These are phyloP conservation scores for Letharia lupina DNA, from an alignment of 495 filamentous ascomycete species.

Conservation along the genomic window DNA sequence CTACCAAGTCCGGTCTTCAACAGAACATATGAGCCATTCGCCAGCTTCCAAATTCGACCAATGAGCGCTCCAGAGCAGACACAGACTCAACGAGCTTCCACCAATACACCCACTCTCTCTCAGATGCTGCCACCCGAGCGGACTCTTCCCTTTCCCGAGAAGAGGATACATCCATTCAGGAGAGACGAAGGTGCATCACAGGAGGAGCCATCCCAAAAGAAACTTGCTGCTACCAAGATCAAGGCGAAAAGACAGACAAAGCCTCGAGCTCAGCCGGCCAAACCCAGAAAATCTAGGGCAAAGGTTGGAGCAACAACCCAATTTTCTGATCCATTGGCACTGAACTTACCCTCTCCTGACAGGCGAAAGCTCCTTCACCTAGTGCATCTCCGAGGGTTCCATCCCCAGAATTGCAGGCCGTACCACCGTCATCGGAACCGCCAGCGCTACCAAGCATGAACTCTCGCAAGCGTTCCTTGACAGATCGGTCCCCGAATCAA, in stretches of 20 bases:
- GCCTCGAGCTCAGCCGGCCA: conserved; percentile 2
- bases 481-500: neutral
- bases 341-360: neutral
- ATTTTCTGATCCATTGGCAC: neutral
- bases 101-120: conserved; percentile 24
- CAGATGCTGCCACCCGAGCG: conserved; percentile 41
- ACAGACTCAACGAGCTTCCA: conserved; percentile 1
- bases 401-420: neutral
- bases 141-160: conserved; percentile 36
- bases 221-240: conserved; percentile 1
- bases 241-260: conserved; percentile 7
- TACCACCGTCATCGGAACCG: neutral
- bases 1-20: conserved; percentile 5
- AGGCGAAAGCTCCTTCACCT: neutral
- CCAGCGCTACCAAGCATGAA: neutral
- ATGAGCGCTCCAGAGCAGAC: conserved; percentile 16
- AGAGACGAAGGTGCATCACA: neutral
- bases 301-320: neutral
- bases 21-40: conserved; percentile 2
- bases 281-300: neutral
- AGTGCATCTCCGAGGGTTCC: conserved; percentile 2
- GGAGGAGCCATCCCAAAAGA: neutral
- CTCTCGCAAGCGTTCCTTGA: conserved; percentile 7
- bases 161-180: conserved; percentile 22
- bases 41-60: conserved; percentile 12